Evolutionary conservation across 768 basidiomycete genomes (phyloP).

Genomic region (Roridomyces roridus): DNA sequence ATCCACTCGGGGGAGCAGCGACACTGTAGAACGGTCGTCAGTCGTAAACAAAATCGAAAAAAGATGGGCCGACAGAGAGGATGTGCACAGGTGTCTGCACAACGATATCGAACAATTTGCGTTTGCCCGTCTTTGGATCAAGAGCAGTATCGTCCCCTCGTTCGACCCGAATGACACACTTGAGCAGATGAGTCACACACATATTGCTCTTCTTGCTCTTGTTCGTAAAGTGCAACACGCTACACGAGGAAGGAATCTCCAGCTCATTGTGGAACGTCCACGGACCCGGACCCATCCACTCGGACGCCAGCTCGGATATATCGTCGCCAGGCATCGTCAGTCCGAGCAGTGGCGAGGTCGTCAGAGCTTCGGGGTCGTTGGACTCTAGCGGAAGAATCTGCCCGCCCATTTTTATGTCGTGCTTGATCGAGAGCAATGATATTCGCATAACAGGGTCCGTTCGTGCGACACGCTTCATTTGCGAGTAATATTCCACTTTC

Average conservation of each 20-base stretch:
- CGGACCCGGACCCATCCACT: constrained; percentile 80
- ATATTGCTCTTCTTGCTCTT: constrained; percentile 81
- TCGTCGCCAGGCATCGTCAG: constrained; percentile 56
- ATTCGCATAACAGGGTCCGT: constrained; percentile 69
- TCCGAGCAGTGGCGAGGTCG: constrained; percentile 67
- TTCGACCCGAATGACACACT: constrained; percentile 84
- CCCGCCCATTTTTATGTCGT: constrained; percentile 55
- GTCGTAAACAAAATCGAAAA: neutral
- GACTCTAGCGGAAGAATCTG: constrained; percentile 83
- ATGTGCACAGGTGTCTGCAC: constrained; percentile 87
- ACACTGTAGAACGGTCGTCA: constrained; percentile 53
- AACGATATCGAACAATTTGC: constrained; percentile 87
- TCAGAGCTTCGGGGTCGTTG: constrained; percentile 67
- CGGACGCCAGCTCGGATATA: constrained; percentile 61
- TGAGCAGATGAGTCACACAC: constrained; percentile 75
- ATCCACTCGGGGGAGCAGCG: constrained; percentile 83
- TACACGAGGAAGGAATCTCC: constrained; percentile 70
- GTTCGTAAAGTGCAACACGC: constrained; percentile 75
- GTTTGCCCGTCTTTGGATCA: constrained; percentile 71
- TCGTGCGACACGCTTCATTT: constrained; percentile 69
- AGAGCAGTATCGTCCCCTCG: constrained; percentile 71
- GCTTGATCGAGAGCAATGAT: constrained; percentile 66
- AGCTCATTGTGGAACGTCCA: constrained; percentile 82
- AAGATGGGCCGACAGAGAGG: constrained; percentile 69
- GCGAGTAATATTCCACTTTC: constrained; percentile 80